phyloP scores from a whole-genome alignment of 2,329 filamentous ascomycete species.

The Curvularia sp. region DNA sequence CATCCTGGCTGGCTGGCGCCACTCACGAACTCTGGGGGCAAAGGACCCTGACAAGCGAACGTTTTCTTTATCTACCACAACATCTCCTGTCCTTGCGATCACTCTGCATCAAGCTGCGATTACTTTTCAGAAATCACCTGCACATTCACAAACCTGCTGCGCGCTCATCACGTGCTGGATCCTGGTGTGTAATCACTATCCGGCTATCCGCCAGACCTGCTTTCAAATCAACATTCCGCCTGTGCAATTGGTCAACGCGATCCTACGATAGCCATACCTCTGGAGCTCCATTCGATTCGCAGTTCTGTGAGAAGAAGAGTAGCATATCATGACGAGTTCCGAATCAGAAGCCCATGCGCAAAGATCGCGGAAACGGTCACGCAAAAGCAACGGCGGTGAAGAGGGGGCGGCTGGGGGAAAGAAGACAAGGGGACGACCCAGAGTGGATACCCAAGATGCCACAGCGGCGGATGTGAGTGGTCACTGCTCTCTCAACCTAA shows the following conservation, averaged over 20 bases:
- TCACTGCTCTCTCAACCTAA: constrained; percentile 1
- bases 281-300: background rate
- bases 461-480: constrained; percentile 77
- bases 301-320: constrained; percentile 4
- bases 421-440: constrained; percentile 73
- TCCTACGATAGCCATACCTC: constrained; percentile 1
- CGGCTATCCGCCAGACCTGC: background rate
- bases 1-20: constrained; percentile 13
- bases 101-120: background rate
- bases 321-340: constrained; percentile 36
- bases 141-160: background rate
- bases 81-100: background rate
- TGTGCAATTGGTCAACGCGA: constrained; percentile 10
- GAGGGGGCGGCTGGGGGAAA: constrained; percentile 42
- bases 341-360: constrained; percentile 42
- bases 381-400: constrained; percentile 36
- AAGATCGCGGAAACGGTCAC: constrained; percentile 43
- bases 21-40: constrained; percentile 7
- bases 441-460: constrained; percentile 78
- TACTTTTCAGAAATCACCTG: background rate
- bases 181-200: constrained; percentile 2
- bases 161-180: background rate
- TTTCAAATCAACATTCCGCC: background rate
- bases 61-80: constrained; percentile 5
- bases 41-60: background rate